Conservation (phyloP, 176 grass and related monocot genomes). For the Paspalum vaginatum region DNA sequence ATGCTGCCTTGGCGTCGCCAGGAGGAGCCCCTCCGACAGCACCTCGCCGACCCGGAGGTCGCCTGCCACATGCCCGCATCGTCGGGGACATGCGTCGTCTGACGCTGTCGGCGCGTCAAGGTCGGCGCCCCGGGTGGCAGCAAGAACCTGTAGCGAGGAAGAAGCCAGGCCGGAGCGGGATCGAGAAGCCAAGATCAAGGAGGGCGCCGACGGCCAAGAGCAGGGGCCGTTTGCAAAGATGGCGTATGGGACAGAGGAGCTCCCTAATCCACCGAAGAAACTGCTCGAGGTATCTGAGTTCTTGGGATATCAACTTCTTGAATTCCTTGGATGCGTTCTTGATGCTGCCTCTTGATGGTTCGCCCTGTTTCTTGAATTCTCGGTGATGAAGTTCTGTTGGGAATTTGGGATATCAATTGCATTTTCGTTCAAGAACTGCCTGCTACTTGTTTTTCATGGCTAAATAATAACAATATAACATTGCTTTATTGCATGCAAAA, state of each 20-base stretch:
- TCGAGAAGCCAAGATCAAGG: neutral
- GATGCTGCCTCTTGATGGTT: conserved; percentile 3
- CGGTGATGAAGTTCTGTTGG: neutral
- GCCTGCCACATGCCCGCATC: neutral
- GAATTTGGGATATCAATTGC: neutral
- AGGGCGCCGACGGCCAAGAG: conserved; percentile 8
- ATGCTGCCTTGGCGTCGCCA: neutral
- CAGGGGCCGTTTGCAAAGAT: conserved; percentile 30
- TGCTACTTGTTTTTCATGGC: conserved; percentile 9
- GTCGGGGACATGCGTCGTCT: neutral
- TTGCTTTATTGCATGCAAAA: conserved; percentile 22
- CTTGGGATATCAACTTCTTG: conserved; percentile 29
- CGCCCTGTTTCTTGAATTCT: conserved; percentile 22
- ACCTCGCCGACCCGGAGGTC: neutral
- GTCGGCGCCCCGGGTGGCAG: neutral
- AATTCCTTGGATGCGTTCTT: conserved; percentile 6
- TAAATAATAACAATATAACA: neutral
- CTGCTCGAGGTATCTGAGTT: conserved; percentile 30
- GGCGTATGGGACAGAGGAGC: conserved; percentile 24
- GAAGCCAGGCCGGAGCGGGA: neutral
- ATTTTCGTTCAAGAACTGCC: conserved; percentile 11
- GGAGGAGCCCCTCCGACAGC: neutral
- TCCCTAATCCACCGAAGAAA: conserved; percentile 24
- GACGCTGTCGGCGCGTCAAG: neutral
- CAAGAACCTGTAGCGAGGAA: neutral